phyloP scores from a whole-genome alignment of 352 stramenopile species.

The Pythium guiyangense region DNA sequence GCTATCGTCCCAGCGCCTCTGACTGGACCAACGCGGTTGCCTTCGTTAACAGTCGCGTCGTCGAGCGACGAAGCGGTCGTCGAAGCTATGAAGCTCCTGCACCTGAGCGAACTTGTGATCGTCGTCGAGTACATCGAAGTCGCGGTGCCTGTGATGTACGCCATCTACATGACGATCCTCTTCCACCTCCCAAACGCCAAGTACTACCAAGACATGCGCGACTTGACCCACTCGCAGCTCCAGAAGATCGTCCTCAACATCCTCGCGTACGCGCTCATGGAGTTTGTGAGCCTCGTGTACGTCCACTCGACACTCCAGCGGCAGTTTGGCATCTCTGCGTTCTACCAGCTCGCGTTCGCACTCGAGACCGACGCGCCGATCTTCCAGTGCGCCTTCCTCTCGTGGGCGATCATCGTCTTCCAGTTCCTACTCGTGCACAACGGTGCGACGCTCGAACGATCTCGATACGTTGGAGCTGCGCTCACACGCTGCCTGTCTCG shows the following conservation, averaged over 20 bases:
- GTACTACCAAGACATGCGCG: slow-evolving; percentile 28
- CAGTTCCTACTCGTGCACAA: too few relatives aligned
- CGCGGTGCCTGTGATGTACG: slow-evolving; percentile 25
- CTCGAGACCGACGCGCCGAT: slow-evolving; percentile 27
- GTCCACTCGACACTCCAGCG: slow-evolving; percentile 13
- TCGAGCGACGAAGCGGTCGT: not conserved
- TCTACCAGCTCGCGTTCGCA: slow-evolving; percentile 32
- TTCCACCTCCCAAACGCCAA: slow-evolving; percentile 23
- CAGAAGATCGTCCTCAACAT: too few relatives aligned
- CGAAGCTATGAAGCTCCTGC: not conserved
- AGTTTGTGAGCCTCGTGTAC: slow-evolving; percentile 21
- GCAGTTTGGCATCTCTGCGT: slow-evolving; percentile 16
- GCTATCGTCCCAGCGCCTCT: too few relatives aligned
- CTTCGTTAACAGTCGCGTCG: not conserved
- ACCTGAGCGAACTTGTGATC: slow-evolving; percentile 1
- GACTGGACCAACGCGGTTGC: too few relatives aligned
- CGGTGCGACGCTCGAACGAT: too few relatives aligned
- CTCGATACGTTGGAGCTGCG: too few relatives aligned
- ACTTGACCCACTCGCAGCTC: too few relatives aligned
- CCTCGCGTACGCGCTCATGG: slow-evolving; percentile 14
- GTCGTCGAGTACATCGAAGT: slow-evolving; percentile 34
- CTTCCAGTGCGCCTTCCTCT: too few relatives aligned
- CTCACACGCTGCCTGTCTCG: too few relatives aligned
- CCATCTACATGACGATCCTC: slow-evolving; percentile 24
- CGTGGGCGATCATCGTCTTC: slow-evolving; percentile 25